phyloP scores from a whole-genome alignment of 345 rosid genomes.

The Microthlaspi erraticum region DNA sequence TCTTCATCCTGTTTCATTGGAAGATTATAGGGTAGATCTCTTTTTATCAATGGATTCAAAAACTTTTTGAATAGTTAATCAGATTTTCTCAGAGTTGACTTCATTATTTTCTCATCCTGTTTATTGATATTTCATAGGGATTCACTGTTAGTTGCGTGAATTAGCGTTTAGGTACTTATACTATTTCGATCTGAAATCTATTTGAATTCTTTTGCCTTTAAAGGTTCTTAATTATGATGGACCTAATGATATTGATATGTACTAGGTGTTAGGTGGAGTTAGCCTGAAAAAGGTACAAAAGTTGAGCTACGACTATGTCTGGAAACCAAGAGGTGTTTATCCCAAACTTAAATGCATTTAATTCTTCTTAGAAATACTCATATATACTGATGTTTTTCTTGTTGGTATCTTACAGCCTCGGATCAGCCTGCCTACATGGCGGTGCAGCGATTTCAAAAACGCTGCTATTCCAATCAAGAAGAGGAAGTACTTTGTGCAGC shows the following conservation, averaged over 20 bases:
- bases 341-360: not conserved
- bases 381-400: conserved; percentile 18
- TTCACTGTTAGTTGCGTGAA: conserved; percentile 32
- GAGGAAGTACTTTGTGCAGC: conserved; percentile 61
- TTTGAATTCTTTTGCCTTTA: conserved; percentile 15
- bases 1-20: conserved; percentile 3
- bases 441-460: conserved; percentile 53
- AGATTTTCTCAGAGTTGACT: conserved; percentile 24
- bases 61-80: not conserved
- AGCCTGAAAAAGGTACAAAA: conserved; percentile 27
- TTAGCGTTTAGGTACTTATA: conserved; percentile 8
- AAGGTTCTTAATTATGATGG: not conserved
- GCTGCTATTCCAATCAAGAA: conserved; percentile 85
- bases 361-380: conserved; percentile 13
- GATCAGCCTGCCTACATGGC: conserved; percentile 52
- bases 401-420: conserved; percentile 57
- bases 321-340: conserved; percentile 67
- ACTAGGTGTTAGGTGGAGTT: conserved; percentile 39
- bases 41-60: not conserved
- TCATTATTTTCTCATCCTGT: not conserved
- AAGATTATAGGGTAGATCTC: not conserved
- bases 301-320: conserved; percentile 50
- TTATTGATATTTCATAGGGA: not conserved
- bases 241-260: conserved; percentile 25
- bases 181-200: conserved; percentile 18